These are phyloP conservation scores for Phalaenopsis equestris DNA, from an alignment of 106 monocot genomes.

Conservation along the genomic window DNA sequence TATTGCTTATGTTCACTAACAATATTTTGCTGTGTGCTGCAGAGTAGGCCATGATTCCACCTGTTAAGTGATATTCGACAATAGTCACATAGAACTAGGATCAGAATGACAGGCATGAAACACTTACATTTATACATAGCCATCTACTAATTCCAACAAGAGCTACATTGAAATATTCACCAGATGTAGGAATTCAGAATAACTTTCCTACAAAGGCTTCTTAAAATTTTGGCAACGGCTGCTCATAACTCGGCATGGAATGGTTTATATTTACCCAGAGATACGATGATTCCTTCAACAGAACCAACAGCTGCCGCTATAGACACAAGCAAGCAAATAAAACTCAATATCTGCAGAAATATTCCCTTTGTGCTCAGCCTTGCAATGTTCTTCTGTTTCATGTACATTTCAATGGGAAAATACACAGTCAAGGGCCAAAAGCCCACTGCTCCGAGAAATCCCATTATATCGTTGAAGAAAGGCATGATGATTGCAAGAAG, in stretches of 20 bases:
- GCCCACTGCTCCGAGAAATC: constrained; percentile 20
- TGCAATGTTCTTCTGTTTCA: constrained; percentile 14
- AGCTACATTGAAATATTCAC: too few species aligned
- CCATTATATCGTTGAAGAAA: constrained; percentile 36
- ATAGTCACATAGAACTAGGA: too few species aligned
- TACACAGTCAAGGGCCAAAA: constrained; percentile 43
- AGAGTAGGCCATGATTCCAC: too few species aligned
- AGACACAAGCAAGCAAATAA: constrained; percentile 27
- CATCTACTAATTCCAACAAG: too few species aligned
- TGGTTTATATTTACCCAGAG: constrained; percentile 18
- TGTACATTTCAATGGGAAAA: constrained; percentile 34
- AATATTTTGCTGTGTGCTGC: too few species aligned
- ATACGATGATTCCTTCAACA: constrained; percentile 14
- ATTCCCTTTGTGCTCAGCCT: constrained; percentile 17
- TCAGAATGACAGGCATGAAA: too few species aligned
- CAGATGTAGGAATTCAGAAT: too few species aligned
- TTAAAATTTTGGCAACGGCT: neutral
- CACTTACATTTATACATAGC: too few species aligned
- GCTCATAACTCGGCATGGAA: constrained; percentile 19
- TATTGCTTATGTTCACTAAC: too few species aligned
- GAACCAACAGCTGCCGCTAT: constrained; percentile 28
- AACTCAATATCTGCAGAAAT: constrained; percentile 16
- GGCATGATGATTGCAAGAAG: constrained; percentile 30
- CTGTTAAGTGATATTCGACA: too few species aligned
- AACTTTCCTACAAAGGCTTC: too few species aligned